A percentile compares a stretch with the other conserved stretches of the same genome.
Evolutionary conservation across 1,284 basidiomycete genomes (phyloP).

Genomic region (Austroboletus rostrupii): DNA sequence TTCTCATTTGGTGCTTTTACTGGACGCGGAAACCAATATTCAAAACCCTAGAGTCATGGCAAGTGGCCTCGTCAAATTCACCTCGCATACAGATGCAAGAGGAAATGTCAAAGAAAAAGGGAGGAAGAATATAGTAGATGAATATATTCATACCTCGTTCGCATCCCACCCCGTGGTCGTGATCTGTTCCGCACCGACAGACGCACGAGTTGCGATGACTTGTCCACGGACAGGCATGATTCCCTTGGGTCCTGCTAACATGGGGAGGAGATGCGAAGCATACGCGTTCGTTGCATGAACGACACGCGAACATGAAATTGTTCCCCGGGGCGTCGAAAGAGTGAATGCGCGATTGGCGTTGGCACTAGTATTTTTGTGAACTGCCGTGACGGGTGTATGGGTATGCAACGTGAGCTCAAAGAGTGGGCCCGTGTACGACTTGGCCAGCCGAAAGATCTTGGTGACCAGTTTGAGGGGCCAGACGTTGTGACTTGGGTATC

Average conservation of each 20-base stretch:
- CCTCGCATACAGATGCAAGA: not conserved
- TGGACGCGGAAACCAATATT: conserved; percentile 83
- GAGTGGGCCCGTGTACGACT: conserved; percentile 15
- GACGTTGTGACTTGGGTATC: conserved; percentile 55
- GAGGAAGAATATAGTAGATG: not conserved
- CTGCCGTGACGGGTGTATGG: conserved; percentile 57
- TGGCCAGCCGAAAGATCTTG: conserved; percentile 49
- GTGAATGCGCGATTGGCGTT: conserved; percentile 5
- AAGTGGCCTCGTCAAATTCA: not conserved
- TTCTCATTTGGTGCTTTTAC: conserved; percentile 29
- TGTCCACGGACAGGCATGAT: conserved; percentile 77
- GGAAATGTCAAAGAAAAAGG: not conserved
- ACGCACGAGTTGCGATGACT: conserved; percentile 59
- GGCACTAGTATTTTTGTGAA: conserved; percentile 21
- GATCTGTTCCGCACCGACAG: conserved; percentile 34
- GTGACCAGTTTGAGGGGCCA: conserved; percentile 79
- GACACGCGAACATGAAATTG: conserved; percentile 53
- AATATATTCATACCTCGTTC: conserved; percentile 33
- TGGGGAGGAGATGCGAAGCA: conserved; percentile 59
- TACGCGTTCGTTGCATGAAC: conserved; percentile 83
- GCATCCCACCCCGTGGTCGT: conserved; percentile 41
- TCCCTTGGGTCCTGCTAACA: conserved; percentile 46
- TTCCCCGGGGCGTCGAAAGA: conserved; percentile 54
- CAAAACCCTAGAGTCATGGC: conserved; percentile 36
- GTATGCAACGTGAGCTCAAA: conserved; percentile 61